A percentile compares a stretch with the other conserved stretches of the same genome.
Evolutionary conservation across 2,329 filamentous ascomycete species (phyloP).

Genomic region (Acephala macrosclerotiorum): DNA sequence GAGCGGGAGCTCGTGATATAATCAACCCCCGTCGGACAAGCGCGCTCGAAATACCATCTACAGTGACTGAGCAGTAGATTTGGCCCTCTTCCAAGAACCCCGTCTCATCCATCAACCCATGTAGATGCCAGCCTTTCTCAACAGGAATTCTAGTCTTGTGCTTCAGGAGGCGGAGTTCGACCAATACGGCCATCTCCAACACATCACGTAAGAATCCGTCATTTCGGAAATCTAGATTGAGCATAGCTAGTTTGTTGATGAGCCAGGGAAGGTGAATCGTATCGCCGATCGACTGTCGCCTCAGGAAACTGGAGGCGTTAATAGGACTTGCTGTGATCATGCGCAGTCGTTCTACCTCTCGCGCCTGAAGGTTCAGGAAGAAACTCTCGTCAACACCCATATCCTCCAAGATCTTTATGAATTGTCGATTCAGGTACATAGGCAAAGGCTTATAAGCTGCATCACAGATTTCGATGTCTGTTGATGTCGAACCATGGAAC

Average conservation of each 20-base stretch:
- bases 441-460: conserved; percentile 71
- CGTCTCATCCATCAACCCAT: conserved; percentile 86
- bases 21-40: conserved; percentile 48
- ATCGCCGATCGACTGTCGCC: conserved; percentile 65
- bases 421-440: conserved; percentile 77
- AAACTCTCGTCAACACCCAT: conserved; percentile 64
- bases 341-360: conserved; percentile 66
- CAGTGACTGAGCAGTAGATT: conserved; percentile 64
- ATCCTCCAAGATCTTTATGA: conserved; percentile 89
- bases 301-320: conserved; percentile 73
- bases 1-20: conserved; percentile 79
- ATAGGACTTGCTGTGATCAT: conserved; percentile 61
- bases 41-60: neutral
- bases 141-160: conserved; percentile 80
- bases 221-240: conserved; percentile 69
- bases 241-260: conserved; percentile 62
- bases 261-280: conserved; percentile 67
- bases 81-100: conserved; percentile 70
- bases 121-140: conserved; percentile 73
- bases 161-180: conserved; percentile 77
- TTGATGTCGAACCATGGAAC: conserved; percentile 63
- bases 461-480: conserved; percentile 75
- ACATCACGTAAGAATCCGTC: conserved; percentile 74
- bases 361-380: conserved; percentile 70
- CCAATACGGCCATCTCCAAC: conserved; percentile 74